phyloP scores from a whole-genome alignment of 2,329 filamentous ascomycete species.

The Didymella pomorum region DNA sequence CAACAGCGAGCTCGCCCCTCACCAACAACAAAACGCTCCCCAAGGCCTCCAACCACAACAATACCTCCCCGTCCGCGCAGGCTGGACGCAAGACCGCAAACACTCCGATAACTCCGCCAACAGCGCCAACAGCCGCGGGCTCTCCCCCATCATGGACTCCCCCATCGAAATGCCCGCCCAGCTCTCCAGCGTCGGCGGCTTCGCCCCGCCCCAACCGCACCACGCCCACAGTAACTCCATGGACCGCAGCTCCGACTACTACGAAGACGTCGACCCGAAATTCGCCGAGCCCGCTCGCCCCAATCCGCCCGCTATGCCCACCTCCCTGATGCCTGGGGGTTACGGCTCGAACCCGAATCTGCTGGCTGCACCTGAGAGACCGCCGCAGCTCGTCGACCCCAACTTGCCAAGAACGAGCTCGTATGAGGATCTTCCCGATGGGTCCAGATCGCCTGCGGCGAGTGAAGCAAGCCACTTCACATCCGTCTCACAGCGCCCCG shows the following conservation, averaged over 20 bases:
- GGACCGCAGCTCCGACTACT: conserved; percentile 68
- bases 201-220: conserved; percentile 26
- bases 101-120: conserved; percentile 37
- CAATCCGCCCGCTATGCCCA: conserved; percentile 42
- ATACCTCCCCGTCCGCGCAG: conserved; percentile 58
- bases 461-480: conserved; percentile 89
- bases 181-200: conserved; percentile 34
- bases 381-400: conserved; percentile 37
- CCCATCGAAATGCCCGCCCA: conserved; percentile 47
- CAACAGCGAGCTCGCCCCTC: conserved; percentile 22
- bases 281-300: conserved; percentile 67
- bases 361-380: conserved; percentile 29
- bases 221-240: conserved; percentile 11
- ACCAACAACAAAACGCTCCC: conserved; percentile 22
- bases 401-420: conserved; percentile 55
- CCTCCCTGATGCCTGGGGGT: conserved; percentile 33
- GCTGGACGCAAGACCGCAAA: conserved; percentile 50
- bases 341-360: conserved; percentile 45
- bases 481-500: conserved; percentile 83
- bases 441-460: conserved; percentile 71
- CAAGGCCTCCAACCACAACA: conserved; percentile 38
- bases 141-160: conserved; percentile 52
- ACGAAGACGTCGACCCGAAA: conserved; percentile 91
- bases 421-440: conserved; percentile 71
- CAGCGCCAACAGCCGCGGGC: conserved; percentile 44